Base-by-base conservation (phyloP, 106 monocot species). In the Dendrobium huoshanense region DNA sequence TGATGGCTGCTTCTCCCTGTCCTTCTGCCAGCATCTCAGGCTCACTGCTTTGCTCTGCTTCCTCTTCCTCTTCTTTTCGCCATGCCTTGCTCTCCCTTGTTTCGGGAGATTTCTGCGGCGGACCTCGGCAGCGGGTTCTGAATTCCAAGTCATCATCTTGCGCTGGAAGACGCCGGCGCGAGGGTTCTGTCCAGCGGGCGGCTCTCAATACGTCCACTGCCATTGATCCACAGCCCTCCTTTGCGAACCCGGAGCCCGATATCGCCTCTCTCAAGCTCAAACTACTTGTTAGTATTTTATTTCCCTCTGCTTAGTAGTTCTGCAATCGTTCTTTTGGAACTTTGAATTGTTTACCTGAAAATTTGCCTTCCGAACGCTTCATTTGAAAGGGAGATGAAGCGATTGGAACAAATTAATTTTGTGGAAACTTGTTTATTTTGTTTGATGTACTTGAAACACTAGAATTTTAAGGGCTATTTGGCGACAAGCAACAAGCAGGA, bases 181-280 rank as follows among this genome's bases (percentile, higher is more conserved):
- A 43, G 7, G 43, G n/a, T 43, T n/a, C 41, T 75, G 18, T 44
- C 20, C 43, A 10, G 25, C 42, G 43, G 4, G 3, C 74, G n/a
- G 74, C 74, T 18, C 16, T 75, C 43, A 41, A 44, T 16, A 20
- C 43, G 20, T 44, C 44, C 2, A 5, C 74, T 44, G 5, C 15
- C 19, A 5, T 75, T 31, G 74, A 75, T 43, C 74, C 74, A 8
- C 20, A 4, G 5, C n/a, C 74, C 74, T 16, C 74, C 18, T 41
- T 41, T 3, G 5, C 18, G 73, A 73, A 73, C 17, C 73, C 73
- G 16, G 72, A 9, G 10, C 41, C 73, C 19, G 73, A 73, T 42
- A 42, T 73, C 41, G 18, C 43, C 43, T 43, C 41, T 75, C 43
- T 75, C 74, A 75, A 75, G 44, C 43, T 75, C 43, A 75, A 75